Evolutionary conservation across 345 rosid species (phyloP).

Genomic region (Salix arbutifolia): DNA sequence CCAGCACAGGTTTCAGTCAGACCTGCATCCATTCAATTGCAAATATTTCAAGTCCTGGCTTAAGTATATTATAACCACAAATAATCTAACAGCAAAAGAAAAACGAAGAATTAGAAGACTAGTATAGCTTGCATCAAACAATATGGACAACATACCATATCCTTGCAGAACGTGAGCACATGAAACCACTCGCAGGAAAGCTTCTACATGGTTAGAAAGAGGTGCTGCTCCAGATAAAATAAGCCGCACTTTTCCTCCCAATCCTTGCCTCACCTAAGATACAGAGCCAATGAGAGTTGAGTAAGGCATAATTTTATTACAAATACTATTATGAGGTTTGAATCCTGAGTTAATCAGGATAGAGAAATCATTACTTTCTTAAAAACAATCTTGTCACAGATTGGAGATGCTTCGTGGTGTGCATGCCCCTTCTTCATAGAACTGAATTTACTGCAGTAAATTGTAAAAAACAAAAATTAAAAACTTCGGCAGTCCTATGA

Average conservation of each 20-base stretch:
- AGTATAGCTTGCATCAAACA: background rate
- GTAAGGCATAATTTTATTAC: conserved; percentile 1
- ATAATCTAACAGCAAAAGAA: background rate
- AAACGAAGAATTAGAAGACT: background rate
- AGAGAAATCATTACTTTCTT: conserved; percentile 50
- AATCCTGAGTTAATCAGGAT: background rate
- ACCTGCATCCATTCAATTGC: conserved; percentile 39
- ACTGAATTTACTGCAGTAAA: conserved; percentile 53
- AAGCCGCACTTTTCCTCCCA: conserved; percentile 88
- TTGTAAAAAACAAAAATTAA: background rate
- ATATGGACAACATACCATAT: conserved; percentile 58
- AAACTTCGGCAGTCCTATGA: background rate
- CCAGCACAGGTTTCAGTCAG: conserved; percentile 96
- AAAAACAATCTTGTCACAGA: conserved; percentile 83
- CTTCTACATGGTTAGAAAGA: conserved; percentile 76
- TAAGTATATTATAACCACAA: background rate
- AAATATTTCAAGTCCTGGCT: conserved; percentile 5
- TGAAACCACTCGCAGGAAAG: conserved; percentile 87
- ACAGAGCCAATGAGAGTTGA: conserved; percentile 1
- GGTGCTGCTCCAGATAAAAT: conserved; percentile 97
- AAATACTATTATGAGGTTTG: background rate
- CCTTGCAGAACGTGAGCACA: conserved; percentile 97
- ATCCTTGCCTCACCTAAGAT: conserved; percentile 75
- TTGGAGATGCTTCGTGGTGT: conserved; percentile 72
- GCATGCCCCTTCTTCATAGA: conserved; percentile 59